A percentile compares a stretch with the other conserved stretches of the same genome.
Evolutionary conservation across 2,329 filamentous ascomycete genomes (phyloP).

Genomic region (Magnaporthales sp.): DNA sequence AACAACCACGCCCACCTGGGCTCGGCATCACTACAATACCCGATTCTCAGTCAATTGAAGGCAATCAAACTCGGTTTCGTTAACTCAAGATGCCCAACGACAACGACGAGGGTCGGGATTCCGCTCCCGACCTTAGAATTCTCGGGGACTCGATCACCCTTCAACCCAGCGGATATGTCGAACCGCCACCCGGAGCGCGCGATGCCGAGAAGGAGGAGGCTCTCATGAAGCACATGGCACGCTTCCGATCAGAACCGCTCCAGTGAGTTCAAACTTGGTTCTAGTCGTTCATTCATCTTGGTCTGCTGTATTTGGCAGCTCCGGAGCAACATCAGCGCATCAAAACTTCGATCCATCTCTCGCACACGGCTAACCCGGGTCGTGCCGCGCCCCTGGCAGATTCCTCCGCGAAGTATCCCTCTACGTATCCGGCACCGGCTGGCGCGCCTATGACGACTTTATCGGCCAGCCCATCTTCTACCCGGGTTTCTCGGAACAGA

Average conservation of each 20-base stretch:
- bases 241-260: slow-evolving; percentile 65
- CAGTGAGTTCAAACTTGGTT: too few species aligned
- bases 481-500: slow-evolving; percentile 80
- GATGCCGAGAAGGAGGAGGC: slow-evolving; percentile 56
- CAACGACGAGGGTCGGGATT: slow-evolving; percentile 33
- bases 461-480: slow-evolving; percentile 94
- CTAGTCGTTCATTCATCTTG: too few species aligned
- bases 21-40: not conserved
- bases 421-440: slow-evolving; percentile 87
- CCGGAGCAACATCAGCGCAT: too few species aligned
- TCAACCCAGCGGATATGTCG: slow-evolving; percentile 57
- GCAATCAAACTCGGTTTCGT: not conserved
- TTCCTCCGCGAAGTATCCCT: slow-evolving; percentile 91
- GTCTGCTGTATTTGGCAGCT: too few species aligned
- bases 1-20: not conserved
- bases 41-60: not conserved
- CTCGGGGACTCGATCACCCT: slow-evolving; percentile 66
- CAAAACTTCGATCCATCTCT: not conserved
- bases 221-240: slow-evolving; percentile 74
- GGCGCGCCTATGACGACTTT: slow-evolving; percentile 86
- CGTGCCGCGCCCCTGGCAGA: slow-evolving; percentile 29
- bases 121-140: slow-evolving; percentile 70
- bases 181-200: slow-evolving; percentile 30
- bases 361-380: not conserved
- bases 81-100: slow-evolving; percentile 13